Evolutionary conservation across 1,284 basidiomycete species (phyloP).

Genomic region (Pisolithus thermaeus): DNA sequence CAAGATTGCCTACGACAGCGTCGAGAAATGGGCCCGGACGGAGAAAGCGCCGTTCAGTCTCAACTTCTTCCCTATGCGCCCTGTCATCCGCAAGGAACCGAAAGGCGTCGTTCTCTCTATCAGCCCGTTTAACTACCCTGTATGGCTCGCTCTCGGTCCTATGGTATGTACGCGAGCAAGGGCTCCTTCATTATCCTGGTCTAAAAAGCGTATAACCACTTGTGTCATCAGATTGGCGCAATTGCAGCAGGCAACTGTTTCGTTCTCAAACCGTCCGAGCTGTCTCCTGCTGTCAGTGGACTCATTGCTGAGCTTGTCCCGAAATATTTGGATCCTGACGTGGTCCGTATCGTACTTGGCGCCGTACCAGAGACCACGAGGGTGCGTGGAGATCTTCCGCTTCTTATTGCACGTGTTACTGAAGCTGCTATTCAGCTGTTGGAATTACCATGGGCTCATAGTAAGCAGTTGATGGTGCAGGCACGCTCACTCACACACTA

Average conservation of each 20-base stretch:
- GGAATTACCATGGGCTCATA: constrained; percentile 83
- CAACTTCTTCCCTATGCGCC: constrained; percentile 51
- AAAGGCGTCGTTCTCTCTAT: constrained; percentile 72
- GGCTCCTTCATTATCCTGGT: neutral
- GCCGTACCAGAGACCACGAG: constrained; percentile 70
- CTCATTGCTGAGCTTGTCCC: constrained; percentile 72
- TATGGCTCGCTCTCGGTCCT: constrained; percentile 49
- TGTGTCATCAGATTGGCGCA: constrained; percentile 58
- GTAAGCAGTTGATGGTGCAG: constrained; percentile 38
- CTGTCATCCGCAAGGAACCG: constrained; percentile 66
- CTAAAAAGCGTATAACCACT: neutral
- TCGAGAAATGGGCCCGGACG: constrained; percentile 74
- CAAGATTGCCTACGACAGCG: constrained; percentile 56
- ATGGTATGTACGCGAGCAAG: constrained; percentile 38
- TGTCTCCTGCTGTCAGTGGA: constrained; percentile 58
- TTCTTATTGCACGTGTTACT: neutral
- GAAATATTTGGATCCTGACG: constrained; percentile 76
- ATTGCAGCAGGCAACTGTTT: constrained; percentile 77
- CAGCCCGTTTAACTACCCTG: constrained; percentile 57
- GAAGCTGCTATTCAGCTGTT: constrained; percentile 45
- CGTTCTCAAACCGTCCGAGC: constrained; percentile 79
- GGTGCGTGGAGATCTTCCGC: constrained; percentile 28
- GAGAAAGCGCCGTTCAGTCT: constrained; percentile 54
- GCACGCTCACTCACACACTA: neutral
- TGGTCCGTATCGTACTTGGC: constrained; percentile 73